Evolutionary conservation across 2,329 filamentous ascomycete species (phyloP).

Genomic region (Plenodomus lindquistii): DNA sequence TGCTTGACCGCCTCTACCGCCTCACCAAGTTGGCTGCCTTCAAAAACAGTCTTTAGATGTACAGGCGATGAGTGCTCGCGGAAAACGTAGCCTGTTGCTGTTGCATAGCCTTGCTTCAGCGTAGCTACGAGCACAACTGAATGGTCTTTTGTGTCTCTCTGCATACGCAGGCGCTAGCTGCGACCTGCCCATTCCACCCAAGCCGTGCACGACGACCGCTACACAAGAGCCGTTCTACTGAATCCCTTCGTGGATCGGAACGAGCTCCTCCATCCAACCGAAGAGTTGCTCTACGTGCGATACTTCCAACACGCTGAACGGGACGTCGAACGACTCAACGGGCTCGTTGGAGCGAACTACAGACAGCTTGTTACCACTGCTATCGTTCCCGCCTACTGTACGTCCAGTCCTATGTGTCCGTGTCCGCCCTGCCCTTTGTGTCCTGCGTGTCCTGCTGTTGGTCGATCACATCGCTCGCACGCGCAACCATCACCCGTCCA

Average conservation of each 20-base stretch:
- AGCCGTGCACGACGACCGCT: constrained; percentile 21
- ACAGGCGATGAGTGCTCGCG: no score
- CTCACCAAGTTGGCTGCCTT: constrained; percentile 12
- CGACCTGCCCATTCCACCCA: constrained; percentile 33
- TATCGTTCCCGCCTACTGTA: neutral
- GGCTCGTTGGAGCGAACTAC: constrained; percentile 1
- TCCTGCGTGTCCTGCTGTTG: constrained; percentile 31
- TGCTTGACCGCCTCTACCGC: constrained; percentile 22
- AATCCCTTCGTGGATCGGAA: constrained; percentile 31
- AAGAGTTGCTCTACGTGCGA: constrained; percentile 32
- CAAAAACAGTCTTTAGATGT: constrained; percentile 14
- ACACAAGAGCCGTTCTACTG: constrained; percentile 24
- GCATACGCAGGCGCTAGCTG: constrained; percentile 29
- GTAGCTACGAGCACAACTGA: constrained; percentile 23
- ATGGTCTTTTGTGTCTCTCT: constrained; percentile 19
- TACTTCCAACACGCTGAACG: constrained; percentile 1
- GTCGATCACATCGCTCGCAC: no score
- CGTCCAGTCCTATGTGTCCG: constrained; percentile 15
- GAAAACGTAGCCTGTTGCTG: constrained; percentile 17
- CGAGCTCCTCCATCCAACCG: constrained; percentile 35
- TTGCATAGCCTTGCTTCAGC: constrained; percentile 23
- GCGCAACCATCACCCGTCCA: constrained; percentile 23
- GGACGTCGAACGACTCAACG: constrained; percentile 1
- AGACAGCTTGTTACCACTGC: neutral
- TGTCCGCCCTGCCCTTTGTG: no score